Conservation (phyloP, 805 yeast genomes). For the Scheffersomyces stipitis region DNA sequence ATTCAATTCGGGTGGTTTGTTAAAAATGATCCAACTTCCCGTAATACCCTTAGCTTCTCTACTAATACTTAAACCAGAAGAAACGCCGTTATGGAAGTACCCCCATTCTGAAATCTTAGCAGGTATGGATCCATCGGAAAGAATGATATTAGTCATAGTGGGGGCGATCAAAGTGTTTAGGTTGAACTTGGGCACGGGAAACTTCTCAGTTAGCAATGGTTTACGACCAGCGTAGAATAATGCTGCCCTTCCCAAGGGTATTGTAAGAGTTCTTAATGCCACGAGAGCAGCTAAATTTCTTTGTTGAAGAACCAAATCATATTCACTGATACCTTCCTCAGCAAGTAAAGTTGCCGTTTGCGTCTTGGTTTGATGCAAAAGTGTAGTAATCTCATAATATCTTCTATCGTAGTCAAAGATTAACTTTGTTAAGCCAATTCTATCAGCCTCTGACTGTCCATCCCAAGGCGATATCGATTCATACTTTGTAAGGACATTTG, state of each 20-base stretch:
- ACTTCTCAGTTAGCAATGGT: conserved; percentile 83
- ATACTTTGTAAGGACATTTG: conserved; percentile 33
- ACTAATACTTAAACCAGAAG: conserved; percentile 79
- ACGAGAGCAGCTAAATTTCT: conserved; percentile 59
- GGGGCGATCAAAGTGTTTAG: conserved; percentile 68
- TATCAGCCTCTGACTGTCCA: conserved; percentile 67
- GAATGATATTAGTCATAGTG: conserved; percentile 57
- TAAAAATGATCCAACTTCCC: conserved; percentile 91
- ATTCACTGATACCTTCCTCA: conserved; percentile 48
- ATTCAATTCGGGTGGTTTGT: conserved; percentile 66
- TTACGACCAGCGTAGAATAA: conserved; percentile 63
- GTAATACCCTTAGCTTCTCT: conserved; percentile 64
- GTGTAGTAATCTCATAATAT: conserved; percentile 69
- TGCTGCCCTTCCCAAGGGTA: conserved; percentile 79
- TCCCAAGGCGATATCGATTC: conserved; percentile 64
- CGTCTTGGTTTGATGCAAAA: conserved; percentile 67
- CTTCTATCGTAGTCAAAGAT: conserved; percentile 79
- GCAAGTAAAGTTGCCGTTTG: conserved; percentile 51
- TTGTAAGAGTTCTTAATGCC: conserved; percentile 69
- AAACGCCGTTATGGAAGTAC: conserved; percentile 86
- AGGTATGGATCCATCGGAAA: conserved; percentile 55
- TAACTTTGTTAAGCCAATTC: conserved; percentile 63
- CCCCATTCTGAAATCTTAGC: conserved; percentile 70
- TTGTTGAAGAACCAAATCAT: conserved; percentile 54
- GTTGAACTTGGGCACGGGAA: conserved; percentile 75